Evolutionary conservation across 2,329 filamentous ascomycete species (phyloP), one percentile per base, ranked within the genome.

Genomic region (Capronia coronata): DNA sequence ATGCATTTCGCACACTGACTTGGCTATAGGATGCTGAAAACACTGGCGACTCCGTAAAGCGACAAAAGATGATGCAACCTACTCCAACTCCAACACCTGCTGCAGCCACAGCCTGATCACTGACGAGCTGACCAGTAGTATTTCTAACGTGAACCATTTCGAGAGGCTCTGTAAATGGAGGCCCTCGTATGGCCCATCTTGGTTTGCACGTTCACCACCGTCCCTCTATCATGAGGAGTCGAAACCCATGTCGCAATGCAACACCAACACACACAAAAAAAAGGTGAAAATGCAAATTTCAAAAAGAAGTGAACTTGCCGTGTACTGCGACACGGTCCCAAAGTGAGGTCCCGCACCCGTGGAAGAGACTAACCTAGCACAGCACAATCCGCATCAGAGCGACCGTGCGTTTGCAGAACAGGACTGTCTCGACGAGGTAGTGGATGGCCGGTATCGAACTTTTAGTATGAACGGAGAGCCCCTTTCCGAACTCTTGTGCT

Each of bases 301-400:
- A 52, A 55, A 55, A 43, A 43, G 49, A 47, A 43, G 46, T 46
- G 48, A 42, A 14, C 29, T 40, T 23, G 43, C 49, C 50, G 43
- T 38, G 19, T 34, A 22, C 46, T 49, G 46, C 41, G 27, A 41
- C 43, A 44, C 23, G 32, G 21, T 46, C 42, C 46, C 39, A 41
- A 41, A 52, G 34, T 47, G 53, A 52, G 49, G 47, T 55, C 41
- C 35, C 42, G 44, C 39, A 50, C 46, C 27, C 39, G 43, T 11
- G 43, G 22, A 55, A 30, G 43, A 49, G 45, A 56, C 51, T 51
- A 53, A 56, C 48, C 48, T 37, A 48, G 41, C 46, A 25, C 48
- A 51, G 45, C 50, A 53, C 54, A 52, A 48, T 30, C 23, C 44
- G 54, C 54, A 56, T 56, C 54, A 56, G 54, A 56, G 54, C 54